Evolutionary conservation across 371 early-diverging fungal species (phyloP), one percentile per base, ranked within the genome.

Genomic region (Mucor indicus): DNA sequence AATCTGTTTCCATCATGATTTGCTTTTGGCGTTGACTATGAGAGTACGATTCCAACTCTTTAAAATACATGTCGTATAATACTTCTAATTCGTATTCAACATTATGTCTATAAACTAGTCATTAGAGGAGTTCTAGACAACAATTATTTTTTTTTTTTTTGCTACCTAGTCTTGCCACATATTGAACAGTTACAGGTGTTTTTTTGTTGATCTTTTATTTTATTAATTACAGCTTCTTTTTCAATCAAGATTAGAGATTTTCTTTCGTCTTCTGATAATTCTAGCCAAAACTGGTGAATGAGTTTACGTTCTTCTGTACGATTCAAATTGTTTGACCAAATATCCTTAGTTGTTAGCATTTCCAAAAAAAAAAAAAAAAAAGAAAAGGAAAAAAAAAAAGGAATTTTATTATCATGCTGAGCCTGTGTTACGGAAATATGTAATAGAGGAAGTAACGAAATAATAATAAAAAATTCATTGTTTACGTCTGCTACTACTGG

Each of bases 171-270:
- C 54, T 89, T 80, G 20, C 92, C 90, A 57, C 95, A 95, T 6
- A 89, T 84, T 20, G 87, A 84, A 58, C 96, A 95, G 24, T 83
- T 84, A 57, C 95, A 95, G 12, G 88, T 86, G 60, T 91, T 89
- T 58, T 88, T 86, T 65, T 92, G 93, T 62, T 95, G 93, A 57
- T 95, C 93, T 65, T 90, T 90, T 81, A 95, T 90, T 68, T 91
- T 93, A 57, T 85, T 83, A 50, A 92, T 66, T 0, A 95, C 94
- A 2, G 92, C 90, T 50, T 92, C 92, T 62, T 92, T 93, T 61
- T 95, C 95, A 3, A 91, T 82, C 49, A 89, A 82, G 31, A 93
- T 89, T 20, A 95, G 71, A 4, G 83, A 81, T 41, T 89, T 72
- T 23, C 93, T 86, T 57, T 95, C 93, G 12, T 87, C 84, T 55